A percentile compares a stretch with the other conserved stretches of the same genome.
These are phyloP conservation scores for Schizochytrium sp. DNA, from an alignment of 108 stramenopile species.

Conservation along the genomic window DNA sequence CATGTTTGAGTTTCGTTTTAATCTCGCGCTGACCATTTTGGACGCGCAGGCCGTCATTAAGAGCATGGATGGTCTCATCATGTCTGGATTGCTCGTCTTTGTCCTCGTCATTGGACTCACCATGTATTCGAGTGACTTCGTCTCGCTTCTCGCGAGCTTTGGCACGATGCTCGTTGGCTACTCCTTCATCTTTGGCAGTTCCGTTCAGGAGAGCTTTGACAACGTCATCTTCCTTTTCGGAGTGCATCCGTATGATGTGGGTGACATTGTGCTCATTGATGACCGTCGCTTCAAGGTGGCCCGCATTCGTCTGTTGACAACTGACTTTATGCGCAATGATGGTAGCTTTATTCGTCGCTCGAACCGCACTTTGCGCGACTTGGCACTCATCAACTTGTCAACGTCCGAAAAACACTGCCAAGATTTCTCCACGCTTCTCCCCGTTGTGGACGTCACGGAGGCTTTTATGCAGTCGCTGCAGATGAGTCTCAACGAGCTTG, in stretches of 20 bases:
- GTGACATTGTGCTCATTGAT: neutral
- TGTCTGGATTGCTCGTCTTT: neutral
- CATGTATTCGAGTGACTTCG: neutral
- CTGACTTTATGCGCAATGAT: neutral
- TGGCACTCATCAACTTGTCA: neutral
- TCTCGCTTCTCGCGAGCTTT: neutral
- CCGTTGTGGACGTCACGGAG: neutral
- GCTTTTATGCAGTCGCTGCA: neutral
- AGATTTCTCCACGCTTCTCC: neutral
- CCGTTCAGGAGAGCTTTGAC: neutral
- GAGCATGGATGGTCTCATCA: neutral
- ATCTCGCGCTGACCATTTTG: neutral
- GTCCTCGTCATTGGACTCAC: neutral
- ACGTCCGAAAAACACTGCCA: neutral
- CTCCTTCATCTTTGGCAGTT: neutral
- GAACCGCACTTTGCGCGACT: neutral
- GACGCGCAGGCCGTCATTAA: neutral
- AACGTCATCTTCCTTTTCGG: conserved; percentile 1
- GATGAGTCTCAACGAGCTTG: neutral
- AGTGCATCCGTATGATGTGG: neutral
- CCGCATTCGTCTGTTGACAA: neutral
- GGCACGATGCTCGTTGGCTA: neutral
- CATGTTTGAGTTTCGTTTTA: neutral
- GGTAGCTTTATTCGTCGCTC: neutral
- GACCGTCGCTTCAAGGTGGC: neutral